These are phyloP conservation scores for Prunus fruticosa DNA, from an alignment of 306 rosid genomes.

Conservation along the genomic window DNA sequence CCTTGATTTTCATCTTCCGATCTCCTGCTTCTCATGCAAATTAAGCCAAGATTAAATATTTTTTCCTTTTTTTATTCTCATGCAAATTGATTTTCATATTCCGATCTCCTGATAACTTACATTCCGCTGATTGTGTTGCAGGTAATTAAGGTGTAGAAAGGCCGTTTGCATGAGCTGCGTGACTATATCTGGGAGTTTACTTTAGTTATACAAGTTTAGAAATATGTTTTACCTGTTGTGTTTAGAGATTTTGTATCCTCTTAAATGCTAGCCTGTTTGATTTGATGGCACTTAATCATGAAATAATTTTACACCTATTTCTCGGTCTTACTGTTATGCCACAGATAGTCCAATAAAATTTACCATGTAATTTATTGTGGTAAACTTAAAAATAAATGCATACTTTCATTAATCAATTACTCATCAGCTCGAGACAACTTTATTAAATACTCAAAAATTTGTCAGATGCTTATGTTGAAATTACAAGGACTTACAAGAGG, in stretches of 20 bases:
- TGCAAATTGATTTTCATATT: no score
- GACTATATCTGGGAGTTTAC: not conserved
- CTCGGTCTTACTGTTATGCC: not conserved
- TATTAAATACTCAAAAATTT: no score
- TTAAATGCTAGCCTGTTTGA: not conserved
- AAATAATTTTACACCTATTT: not conserved
- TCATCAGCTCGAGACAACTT: no score
- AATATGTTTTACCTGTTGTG: not conserved
- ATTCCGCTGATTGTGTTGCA: conserved; percentile 10
- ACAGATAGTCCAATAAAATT: not conserved
- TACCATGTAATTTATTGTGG: not conserved
- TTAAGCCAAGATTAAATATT: not conserved
- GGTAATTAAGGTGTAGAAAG: conserved; percentile 5
- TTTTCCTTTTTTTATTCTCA: not conserved
- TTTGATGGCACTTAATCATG: not conserved
- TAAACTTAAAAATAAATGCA: no score
- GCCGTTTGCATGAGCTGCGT: not conserved
- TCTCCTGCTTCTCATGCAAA: not conserved
- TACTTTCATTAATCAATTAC: no score
- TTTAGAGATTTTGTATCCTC: not conserved
- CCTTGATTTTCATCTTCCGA: not conserved
- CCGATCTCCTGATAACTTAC: not conserved
- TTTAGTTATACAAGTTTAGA: not conserved
- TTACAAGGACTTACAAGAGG: no score
- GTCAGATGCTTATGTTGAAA: no score